Conservation (phyloP, 345 rosid species). For the Bretschneidera sinensis region DNA sequence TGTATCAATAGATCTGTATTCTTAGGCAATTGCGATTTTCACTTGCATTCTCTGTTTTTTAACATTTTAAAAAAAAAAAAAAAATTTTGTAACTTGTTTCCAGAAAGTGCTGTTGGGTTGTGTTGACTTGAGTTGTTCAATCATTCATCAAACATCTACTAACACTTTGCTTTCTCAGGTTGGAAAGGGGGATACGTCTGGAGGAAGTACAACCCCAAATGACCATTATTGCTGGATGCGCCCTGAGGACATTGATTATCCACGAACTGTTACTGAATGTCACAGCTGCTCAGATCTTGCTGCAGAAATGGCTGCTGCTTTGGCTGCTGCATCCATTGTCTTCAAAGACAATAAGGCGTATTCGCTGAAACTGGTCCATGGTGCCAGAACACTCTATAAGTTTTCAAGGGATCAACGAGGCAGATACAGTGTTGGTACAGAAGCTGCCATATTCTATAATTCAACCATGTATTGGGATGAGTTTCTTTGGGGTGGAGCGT, state of each 20-base stretch:
- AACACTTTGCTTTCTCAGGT: slow-evolving; percentile 40
- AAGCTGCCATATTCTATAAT: slow-evolving; percentile 65
- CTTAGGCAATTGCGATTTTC: too few relatives aligned
- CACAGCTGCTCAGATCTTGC: slow-evolving; percentile 87
- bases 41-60: too few relatives aligned
- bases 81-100: too few relatives aligned
- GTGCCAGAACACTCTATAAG: slow-evolving; percentile 67
- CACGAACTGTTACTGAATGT: slow-evolving; percentile 63
- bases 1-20: too few relatives aligned
- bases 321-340: slow-evolving; percentile 93
- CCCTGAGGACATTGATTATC: slow-evolving; percentile 96
- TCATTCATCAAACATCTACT: background rate
- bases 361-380: slow-evolving; percentile 89
- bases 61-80: too few relatives aligned
- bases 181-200: slow-evolving; percentile 84
- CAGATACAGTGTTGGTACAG: slow-evolving; percentile 73
- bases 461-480: slow-evolving; percentile 94
- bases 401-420: slow-evolving; percentile 74
- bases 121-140: background rate
- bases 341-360: slow-evolving; percentile 92
- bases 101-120: background rate
- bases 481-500: slow-evolving; percentile 89
- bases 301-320: slow-evolving; percentile 95
- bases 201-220: slow-evolving; percentile 58
- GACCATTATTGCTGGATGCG: slow-evolving; percentile 99